Base-by-base conservation (phyloP, 345 rosid genomes). In the Eucalyptus victrix region DNA sequence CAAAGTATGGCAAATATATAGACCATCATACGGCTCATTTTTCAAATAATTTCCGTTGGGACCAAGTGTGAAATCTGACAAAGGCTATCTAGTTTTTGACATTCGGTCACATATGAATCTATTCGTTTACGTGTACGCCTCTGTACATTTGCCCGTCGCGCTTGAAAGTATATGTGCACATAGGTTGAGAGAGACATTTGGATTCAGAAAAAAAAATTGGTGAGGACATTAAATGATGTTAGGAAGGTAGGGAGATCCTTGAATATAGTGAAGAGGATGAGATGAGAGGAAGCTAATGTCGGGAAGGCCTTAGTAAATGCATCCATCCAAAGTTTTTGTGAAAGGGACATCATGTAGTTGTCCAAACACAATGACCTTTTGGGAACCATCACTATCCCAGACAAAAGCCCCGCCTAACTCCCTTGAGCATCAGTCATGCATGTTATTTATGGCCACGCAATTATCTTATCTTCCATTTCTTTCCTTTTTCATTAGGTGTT, bases 221-320 rank as follows among this genome's bases (percentile, higher is more conserved):
- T 40, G 85, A 23, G 40, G 49, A 69, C 65, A 32, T 44, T 86
- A 32, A 87, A 76, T 30, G 80, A 89, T 88, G 90, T 30, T 32
- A 86, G 89, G 83, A 87, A 86, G 90, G 89, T 56, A 28, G 90
- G 47, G 87, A 30, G n/a, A 86, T 23, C 24, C 85, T 76, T 12
- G 28, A 13, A 76, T 76, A 37, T 60, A 8, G 86, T 8, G 47
- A 49, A 30, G 83, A 76, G 62, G 54, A 8, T 9, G 69, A 62
- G 34, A 62, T 62, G 9, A 12, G 18, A 6, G 89, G 86, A 72
- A 21, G 86, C 54, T 49, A 49, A 14, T 10, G 47, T 88, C 4
- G 5, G 89, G 89, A 50, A 47, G 86, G 86, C 85, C 86, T 13
- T 50, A n/a, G 40, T 62, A 62, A 62, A 87, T 13, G 88, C 47